These are phyloP conservation scores for Basidioascus undulatus DNA, from an alignment of 768 basidiomycete species.

Conservation along the genomic window DNA sequence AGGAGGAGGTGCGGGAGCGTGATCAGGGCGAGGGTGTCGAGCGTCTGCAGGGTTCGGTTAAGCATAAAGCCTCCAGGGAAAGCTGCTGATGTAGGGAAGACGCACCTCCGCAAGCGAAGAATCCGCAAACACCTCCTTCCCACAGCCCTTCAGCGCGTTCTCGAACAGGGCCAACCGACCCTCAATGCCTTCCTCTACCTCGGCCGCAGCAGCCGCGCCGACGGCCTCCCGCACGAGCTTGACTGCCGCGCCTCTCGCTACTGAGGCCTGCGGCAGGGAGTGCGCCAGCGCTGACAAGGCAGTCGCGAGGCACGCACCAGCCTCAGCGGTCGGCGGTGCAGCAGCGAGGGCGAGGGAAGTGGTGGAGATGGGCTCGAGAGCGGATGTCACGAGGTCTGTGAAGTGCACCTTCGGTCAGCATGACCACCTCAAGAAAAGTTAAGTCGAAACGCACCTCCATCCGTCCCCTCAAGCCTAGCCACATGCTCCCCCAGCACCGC, in stretches of 20 bases:
- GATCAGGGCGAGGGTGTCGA: conserved; percentile 3
- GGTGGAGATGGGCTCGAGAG: conserved; percentile 25
- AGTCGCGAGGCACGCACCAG: too few relatives aligned
- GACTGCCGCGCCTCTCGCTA: too few relatives aligned
- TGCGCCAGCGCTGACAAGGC: too few relatives aligned
- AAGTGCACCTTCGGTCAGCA: not conserved
- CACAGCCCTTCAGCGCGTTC: not conserved
- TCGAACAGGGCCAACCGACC: not conserved
- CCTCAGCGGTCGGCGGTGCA: too few relatives aligned
- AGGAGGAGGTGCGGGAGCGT: not conserved
- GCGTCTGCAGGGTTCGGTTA: not conserved
- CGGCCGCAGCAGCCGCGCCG: not conserved
- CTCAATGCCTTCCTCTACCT: not conserved
- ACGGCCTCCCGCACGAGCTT: not conserved
- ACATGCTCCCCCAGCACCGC: conserved; percentile 25
- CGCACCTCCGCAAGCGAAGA: not conserved
- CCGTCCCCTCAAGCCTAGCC: conserved; percentile 11
- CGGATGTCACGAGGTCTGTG: conserved; percentile 26
- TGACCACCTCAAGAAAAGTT: not conserved
- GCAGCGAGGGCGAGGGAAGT: too few relatives aligned
- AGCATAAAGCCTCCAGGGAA: too few relatives aligned
- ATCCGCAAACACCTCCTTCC: too few relatives aligned
- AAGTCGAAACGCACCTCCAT: conserved; percentile 14
- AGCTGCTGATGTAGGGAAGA: too few relatives aligned
- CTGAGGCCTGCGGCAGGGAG: too few relatives aligned